phyloP scores from a whole-genome alignment of 1,284 basidiomycete genomes.

The Meripilus lineatus region DNA sequence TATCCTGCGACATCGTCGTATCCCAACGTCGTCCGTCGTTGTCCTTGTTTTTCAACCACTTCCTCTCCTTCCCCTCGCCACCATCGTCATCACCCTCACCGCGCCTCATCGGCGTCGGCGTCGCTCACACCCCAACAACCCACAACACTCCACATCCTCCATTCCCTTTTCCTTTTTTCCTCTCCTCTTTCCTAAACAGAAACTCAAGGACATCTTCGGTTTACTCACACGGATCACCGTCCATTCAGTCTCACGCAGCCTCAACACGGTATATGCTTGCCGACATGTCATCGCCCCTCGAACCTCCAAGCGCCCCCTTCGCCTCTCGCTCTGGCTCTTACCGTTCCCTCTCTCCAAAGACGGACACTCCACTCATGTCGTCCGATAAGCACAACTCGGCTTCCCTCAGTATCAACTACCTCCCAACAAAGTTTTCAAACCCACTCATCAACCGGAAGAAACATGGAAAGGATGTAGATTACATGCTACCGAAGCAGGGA shows the following conservation, averaged over 20 bases:
- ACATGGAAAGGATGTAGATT: slow-evolving; percentile 22
- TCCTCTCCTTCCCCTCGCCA: background rate
- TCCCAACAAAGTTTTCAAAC: slow-evolving; percentile 55
- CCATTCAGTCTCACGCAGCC: slow-evolving; percentile 31
- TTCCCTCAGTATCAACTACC: slow-evolving; percentile 50
- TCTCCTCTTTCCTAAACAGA: slow-evolving; percentile 14
- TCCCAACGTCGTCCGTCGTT: too few species aligned
- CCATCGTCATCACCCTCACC: slow-evolving; percentile 9
- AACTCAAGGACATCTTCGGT: slow-evolving; percentile 33
- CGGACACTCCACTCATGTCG: slow-evolving; percentile 18
- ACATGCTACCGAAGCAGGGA: slow-evolving; percentile 37
- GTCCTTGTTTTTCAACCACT: background rate
- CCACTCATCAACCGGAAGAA: slow-evolving; percentile 37
- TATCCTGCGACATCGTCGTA: too few species aligned
- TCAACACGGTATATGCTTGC: slow-evolving; percentile 35
- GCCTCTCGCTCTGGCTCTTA: slow-evolving; percentile 20
- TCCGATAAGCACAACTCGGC: slow-evolving; percentile 17
- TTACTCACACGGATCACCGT: slow-evolving; percentile 28
- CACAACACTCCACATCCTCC: too few species aligned
- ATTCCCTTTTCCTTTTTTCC: slow-evolving; percentile 11
- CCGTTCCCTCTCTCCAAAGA: slow-evolving; percentile 24
- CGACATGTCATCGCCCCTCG: slow-evolving; percentile 27
- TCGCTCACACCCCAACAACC: too few species aligned
- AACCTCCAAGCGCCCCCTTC: slow-evolving; percentile 27
- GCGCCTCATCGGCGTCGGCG: slow-evolving; percentile 7